Percentiles rank a stretch among this genome's conserved stretches.
Conservation (phyloP, 2,329 filamentous ascomycete genomes). For the Pleoardoris graminearum region DNA sequence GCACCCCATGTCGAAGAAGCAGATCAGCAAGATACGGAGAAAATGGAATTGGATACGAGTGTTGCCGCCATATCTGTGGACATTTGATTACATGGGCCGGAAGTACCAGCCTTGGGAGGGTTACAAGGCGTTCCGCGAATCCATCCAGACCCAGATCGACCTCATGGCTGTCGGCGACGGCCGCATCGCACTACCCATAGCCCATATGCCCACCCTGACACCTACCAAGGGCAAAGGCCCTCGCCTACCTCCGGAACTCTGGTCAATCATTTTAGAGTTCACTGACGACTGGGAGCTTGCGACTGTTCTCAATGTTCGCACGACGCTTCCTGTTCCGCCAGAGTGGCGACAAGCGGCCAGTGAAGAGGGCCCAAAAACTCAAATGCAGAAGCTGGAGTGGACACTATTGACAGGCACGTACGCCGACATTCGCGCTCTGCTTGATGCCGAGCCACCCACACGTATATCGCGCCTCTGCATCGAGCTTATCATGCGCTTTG, state of each 20-base stretch:
- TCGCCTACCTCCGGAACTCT: slow-evolving; percentile 78
- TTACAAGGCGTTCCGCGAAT: slow-evolving; percentile 71
- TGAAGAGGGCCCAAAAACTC: slow-evolving; percentile 68
- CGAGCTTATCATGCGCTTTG: slow-evolving; percentile 90
- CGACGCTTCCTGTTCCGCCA: slow-evolving; percentile 71
- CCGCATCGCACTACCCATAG: slow-evolving; percentile 50
- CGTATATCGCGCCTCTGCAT: slow-evolving; percentile 81
- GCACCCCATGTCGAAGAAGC: slow-evolving; percentile 84
- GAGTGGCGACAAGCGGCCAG: slow-evolving; percentile 71
- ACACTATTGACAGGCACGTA: slow-evolving; percentile 75
- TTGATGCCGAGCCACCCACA: slow-evolving; percentile 70
- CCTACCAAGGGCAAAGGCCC: slow-evolving; percentile 44
- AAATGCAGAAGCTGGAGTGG: slow-evolving; percentile 81
- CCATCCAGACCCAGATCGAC: slow-evolving; percentile 77
- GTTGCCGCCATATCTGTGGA: slow-evolving; percentile 80
- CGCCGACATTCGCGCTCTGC: slow-evolving; percentile 71
- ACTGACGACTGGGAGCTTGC: slow-evolving; percentile 91
- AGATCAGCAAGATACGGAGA: slow-evolving; percentile 77
- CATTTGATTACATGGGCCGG: slow-evolving; percentile 63
- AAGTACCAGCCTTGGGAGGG: slow-evolving; percentile 58
- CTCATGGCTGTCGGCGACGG: slow-evolving; percentile 74
- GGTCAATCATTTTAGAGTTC: slow-evolving; percentile 84
- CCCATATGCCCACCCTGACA: slow-evolving; percentile 38
- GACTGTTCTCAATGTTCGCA: slow-evolving; percentile 77
- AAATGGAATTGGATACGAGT: slow-evolving; percentile 89